Percentiles rank a stretch among this genome's conserved stretches.
phyloP scores from a whole-genome alignment of 2,329 filamentous ascomycete genomes.

The Fusarium pseudoanthophilum region DNA sequence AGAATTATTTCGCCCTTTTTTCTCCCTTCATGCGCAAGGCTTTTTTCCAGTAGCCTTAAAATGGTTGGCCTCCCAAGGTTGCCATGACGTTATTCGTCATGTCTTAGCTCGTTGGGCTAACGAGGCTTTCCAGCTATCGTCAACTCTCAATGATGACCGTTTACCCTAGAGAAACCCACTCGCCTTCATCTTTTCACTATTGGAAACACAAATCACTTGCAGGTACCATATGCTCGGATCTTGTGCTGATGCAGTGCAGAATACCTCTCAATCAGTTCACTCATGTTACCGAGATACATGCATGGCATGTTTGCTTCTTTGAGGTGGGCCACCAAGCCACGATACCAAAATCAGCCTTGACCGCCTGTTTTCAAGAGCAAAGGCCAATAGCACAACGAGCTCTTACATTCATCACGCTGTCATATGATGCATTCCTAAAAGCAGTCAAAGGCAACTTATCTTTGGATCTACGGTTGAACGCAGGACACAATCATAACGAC shows the following conservation, averaged over 20 bases:
- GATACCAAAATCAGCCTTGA: neutral
- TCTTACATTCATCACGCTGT: neutral
- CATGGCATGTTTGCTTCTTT: slow-evolving; percentile 5
- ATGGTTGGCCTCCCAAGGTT: slow-evolving; percentile 37
- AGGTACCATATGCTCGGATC: neutral
- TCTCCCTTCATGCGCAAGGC: neutral
- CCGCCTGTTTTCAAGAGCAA: neutral
- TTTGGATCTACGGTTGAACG: neutral
- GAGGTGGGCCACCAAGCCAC: neutral
- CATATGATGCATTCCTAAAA: neutral
- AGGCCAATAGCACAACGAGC: neutral
- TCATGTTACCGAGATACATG: neutral
- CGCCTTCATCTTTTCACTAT: neutral
- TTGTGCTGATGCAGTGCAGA: neutral
- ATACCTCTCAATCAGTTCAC: neutral
- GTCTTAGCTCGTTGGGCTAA: slow-evolving; percentile 8
- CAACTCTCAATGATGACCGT: neutral
- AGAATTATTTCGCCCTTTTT: neutral
- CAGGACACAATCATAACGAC: neutral
- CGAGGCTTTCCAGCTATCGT: neutral
- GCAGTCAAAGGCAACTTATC: neutral
- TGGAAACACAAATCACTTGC: neutral
- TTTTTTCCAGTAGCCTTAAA: slow-evolving; percentile 10
- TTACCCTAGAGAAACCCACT: neutral
- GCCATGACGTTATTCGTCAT: slow-evolving; percentile 14